phyloP scores from a whole-genome alignment of 2,329 filamentous ascomycete genomes.

The Arthroderma sp. region DNA sequence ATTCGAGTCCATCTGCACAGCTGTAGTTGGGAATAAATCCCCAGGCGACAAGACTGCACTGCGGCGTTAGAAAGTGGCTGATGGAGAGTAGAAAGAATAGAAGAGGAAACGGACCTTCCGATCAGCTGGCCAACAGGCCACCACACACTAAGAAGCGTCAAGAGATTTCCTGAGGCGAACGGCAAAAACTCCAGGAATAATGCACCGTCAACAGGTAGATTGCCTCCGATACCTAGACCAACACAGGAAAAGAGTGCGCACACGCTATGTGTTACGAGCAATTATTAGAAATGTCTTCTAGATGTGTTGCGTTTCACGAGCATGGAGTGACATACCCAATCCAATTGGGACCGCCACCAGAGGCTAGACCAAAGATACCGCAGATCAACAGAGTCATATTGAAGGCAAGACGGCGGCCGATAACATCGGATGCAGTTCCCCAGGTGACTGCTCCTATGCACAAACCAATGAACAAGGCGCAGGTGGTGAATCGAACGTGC shows the following conservation, averaged over 20 bases:
- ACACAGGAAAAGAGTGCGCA: slow-evolving; percentile 49
- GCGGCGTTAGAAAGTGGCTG: slow-evolving; percentile 1
- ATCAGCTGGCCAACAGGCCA: slow-evolving; percentile 74
- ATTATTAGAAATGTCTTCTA: too few species aligned
- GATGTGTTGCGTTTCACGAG: background rate
- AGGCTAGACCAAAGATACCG: slow-evolving; percentile 57
- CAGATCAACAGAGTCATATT: slow-evolving; percentile 66
- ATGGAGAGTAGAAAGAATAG: background rate
- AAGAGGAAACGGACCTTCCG: slow-evolving; percentile 29
- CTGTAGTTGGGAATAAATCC: slow-evolving; percentile 58
- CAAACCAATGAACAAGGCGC: slow-evolving; percentile 61
- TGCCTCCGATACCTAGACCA: slow-evolving; percentile 60
- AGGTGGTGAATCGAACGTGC: slow-evolving; percentile 66
- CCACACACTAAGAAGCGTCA: slow-evolving; percentile 73
- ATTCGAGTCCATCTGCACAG: slow-evolving; percentile 22
- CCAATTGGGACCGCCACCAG: slow-evolving; percentile 58
- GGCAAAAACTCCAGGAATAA: slow-evolving; percentile 76
- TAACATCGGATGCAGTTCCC: slow-evolving; percentile 64
- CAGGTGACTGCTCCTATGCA: slow-evolving; percentile 68
- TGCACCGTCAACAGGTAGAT: slow-evolving; percentile 64
- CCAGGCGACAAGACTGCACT: slow-evolving; percentile 48
- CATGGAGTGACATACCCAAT: slow-evolving; percentile 26
- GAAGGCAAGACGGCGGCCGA: slow-evolving; percentile 69
- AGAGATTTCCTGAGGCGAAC: slow-evolving; percentile 55
- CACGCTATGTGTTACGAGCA: slow-evolving; percentile 22